Percentiles rank a stretch among this genome's conserved stretches.
These are phyloP conservation scores for Saccharomyces eubayanus DNA, from an alignment of 805 yeast genomes.

Conservation along the genomic window DNA sequence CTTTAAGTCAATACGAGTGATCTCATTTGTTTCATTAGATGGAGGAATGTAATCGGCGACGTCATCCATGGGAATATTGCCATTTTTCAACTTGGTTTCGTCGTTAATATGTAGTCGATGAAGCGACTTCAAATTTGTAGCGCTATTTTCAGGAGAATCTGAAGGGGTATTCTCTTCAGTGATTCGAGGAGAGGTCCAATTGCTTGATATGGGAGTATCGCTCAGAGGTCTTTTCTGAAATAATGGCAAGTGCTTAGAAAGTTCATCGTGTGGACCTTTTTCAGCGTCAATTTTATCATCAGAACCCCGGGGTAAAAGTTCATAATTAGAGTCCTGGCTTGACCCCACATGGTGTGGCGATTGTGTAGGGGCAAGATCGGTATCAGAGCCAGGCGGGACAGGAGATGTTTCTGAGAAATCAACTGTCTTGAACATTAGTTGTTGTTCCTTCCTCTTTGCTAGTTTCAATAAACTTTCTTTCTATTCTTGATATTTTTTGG, in stretches of 20 bases:
- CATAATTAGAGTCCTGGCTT: background rate
- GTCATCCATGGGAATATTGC: background rate
- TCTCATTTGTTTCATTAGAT: background rate
- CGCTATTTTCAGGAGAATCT: conserved; percentile 18
- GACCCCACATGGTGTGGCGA: background rate
- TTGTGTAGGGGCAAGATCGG: background rate
- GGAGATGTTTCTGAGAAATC: background rate
- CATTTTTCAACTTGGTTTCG: background rate
- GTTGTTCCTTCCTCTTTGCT: background rate
- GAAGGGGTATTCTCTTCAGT: conserved; percentile 28
- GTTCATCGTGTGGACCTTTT: conserved; percentile 1
- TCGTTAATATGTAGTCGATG: background rate
- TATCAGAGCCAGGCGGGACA: background rate
- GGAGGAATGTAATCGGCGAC: background rate
- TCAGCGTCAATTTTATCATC: background rate
- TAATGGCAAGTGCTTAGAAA: conserved; percentile 33
- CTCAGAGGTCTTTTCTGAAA: conserved; percentile 66
- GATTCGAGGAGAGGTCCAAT: conserved; percentile 44
- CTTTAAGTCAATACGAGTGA: background rate
- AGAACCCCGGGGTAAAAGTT: background rate
- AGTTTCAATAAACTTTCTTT: background rate
- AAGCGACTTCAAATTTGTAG: conserved; percentile 6
- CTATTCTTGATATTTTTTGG: background rate
- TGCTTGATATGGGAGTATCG: conserved; percentile 63
- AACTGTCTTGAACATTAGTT: conserved; percentile 1